Percentiles rank a stretch among this genome's conserved stretches.
These are phyloP conservation scores for Fraxinus anomala DNA, from an alignment of 257 asterid genomes.

Conservation along the genomic window DNA sequence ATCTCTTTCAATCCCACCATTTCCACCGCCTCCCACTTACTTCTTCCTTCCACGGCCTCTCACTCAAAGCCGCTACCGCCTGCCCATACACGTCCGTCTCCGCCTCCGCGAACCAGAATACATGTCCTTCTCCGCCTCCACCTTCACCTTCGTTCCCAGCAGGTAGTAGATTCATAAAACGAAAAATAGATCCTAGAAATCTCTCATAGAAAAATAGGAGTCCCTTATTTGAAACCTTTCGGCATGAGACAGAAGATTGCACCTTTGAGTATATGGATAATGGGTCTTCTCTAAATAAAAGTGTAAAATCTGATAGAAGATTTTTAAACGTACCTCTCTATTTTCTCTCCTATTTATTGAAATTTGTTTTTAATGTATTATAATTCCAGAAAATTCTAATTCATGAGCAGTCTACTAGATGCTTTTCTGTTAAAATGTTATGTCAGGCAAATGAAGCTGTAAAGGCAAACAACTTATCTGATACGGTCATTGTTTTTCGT, in stretches of 20 bases:
- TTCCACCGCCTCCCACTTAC: too few relatives aligned
- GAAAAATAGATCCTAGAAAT: neutral
- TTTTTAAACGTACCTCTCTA: neutral
- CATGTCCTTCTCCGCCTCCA: too few relatives aligned
- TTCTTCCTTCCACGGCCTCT: too few relatives aligned
- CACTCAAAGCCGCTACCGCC: too few relatives aligned
- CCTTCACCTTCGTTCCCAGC: too few relatives aligned
- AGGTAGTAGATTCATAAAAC: neutral
- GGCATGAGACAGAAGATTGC: neutral
- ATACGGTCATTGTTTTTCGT: constrained; percentile 75
- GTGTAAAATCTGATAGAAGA: neutral
- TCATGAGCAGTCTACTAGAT: constrained; percentile 13
- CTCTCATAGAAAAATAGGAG: neutral
- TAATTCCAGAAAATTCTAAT: neutral
- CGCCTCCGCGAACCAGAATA: too few relatives aligned
- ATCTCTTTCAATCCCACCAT: too few relatives aligned
- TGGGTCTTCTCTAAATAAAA: neutral
- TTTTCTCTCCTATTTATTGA: neutral
- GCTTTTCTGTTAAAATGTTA: constrained; percentile 25
- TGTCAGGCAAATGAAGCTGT: constrained; percentile 87
- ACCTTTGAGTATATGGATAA: neutral
- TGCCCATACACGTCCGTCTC: too few relatives aligned
- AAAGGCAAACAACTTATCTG: constrained; percentile 85
- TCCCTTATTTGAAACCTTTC: neutral
- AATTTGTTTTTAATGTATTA: neutral